Evolutionary conservation across 768 basidiomycete species (phyloP), one percentile per base, ranked within the genome.

Genomic region (Suillus americanus): DNA sequence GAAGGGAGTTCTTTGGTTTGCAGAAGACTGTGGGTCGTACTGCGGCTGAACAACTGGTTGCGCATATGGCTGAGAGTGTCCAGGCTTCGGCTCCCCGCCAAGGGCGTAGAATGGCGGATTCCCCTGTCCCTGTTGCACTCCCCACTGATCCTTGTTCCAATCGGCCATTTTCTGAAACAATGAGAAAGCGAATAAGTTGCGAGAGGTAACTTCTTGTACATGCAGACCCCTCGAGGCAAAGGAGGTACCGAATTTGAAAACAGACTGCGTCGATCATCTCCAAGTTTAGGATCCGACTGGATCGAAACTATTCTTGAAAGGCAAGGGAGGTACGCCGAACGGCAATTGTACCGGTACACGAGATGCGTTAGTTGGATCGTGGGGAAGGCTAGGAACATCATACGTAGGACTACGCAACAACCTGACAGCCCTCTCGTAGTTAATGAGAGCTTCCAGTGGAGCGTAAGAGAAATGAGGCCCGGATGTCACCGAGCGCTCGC

Each of bases 1-100:
- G 71, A 83, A 88, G 5, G 87, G 86, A 12, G 80, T 77, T 70
- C 87, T 87, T 56, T 71, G 67, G 66, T 82, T 81, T 54, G 71
- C 73, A 67, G 48, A 67, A 69, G 62, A 69, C 69, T 60, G 70
- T 64, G 61, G 70, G 64, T 59, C 64, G 63, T 51, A 70, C 63
- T 63, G 78, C 35, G 65, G 65, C n/a, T 70, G 73, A 55, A 65
- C 71, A 40, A 57, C 66, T 33, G 68, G 66, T 16, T 69, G 69
- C 6, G 73, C 73, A 43, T 72, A 73, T 5, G 75, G 75, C 30
- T 67, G 64, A 25, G 66, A 73, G 57, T 69, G 66, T n/a, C 68
- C 70, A 0, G 74, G 74, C 38, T 62, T 65, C 1, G 68, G 70
- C 2, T 65, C 65, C 20, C 56, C 46, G n/a, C 59, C 30, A 23